These are phyloP conservation scores for Podaxis sp. DNA, from an alignment of 768 basidiomycete species.

Conservation along the genomic window DNA sequence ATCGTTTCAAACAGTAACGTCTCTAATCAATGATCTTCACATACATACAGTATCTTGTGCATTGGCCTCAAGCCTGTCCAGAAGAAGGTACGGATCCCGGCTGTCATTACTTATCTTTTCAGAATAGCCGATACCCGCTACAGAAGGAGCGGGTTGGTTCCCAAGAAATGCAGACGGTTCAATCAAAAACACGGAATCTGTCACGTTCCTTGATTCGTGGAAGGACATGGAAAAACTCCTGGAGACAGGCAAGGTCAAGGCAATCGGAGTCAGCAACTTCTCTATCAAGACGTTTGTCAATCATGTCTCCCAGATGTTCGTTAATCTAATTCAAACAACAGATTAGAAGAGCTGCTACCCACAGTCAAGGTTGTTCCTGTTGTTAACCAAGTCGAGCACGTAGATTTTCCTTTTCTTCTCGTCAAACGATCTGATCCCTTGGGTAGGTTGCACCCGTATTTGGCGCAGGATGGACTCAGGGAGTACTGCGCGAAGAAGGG, in stretches of 20 bases:
- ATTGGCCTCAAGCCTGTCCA: slow-evolving; percentile 43
- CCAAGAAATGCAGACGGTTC: slow-evolving; percentile 31
- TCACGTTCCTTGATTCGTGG: slow-evolving; percentile 44
- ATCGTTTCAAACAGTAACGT: neutral
- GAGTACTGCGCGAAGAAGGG: slow-evolving; percentile 48
- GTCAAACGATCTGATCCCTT: neutral
- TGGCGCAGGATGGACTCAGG: slow-evolving; percentile 43
- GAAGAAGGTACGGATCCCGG: slow-evolving; percentile 25
- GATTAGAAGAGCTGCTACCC: slow-evolving; percentile 28
- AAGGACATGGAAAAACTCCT: slow-evolving; percentile 49
- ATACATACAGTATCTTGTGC: slow-evolving; percentile 39
- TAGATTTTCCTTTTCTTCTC: neutral
- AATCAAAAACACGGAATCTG: slow-evolving; percentile 26
- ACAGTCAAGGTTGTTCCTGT: slow-evolving; percentile 41
- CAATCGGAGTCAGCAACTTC: slow-evolving; percentile 61
- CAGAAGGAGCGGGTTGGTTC: slow-evolving; percentile 14
- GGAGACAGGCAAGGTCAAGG: slow-evolving; percentile 41
- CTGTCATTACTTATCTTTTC: neutral
- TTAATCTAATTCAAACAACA: neutral
- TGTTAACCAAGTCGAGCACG: slow-evolving; percentile 47
- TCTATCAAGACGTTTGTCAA: slow-evolving; percentile 48
- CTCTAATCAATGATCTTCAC: neutral
- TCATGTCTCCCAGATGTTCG: neutral
- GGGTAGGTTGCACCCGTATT: slow-evolving; percentile 48
- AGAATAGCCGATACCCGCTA: neutral